Evolutionary conservation across 2,329 filamentous ascomycete species (phyloP).

Genomic region (Xylariaceae sp.): DNA sequence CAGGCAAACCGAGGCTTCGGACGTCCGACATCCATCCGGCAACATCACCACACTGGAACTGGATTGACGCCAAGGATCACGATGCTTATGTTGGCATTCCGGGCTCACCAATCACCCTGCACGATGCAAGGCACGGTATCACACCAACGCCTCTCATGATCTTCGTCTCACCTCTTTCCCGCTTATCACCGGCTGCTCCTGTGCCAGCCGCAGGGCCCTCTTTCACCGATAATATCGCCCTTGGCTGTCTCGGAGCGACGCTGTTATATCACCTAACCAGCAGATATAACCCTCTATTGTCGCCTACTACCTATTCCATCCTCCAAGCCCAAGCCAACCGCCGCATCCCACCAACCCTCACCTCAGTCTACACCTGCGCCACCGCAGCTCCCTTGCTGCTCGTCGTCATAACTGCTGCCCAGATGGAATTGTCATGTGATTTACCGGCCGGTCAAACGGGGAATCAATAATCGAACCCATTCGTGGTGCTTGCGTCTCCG

Average conservation of each 20-base stretch:
- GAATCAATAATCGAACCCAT: no score
- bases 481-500: no score
- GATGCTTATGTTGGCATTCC: constrained; percentile 6
- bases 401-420: neutral
- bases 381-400: neutral
- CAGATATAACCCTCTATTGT: neutral
- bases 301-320: no score
- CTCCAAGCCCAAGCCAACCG: neutral
- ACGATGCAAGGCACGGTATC: constrained; percentile 22
- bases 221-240: neutral
- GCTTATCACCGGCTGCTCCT: constrained; percentile 10
- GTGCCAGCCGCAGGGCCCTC: neutral
- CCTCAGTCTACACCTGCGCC: neutral
- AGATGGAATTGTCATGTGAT: neutral
- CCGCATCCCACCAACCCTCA: no score
- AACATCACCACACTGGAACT: neutral
- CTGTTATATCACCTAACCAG: neutral
- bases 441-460: neutral
- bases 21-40: neutral
- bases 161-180: constrained; percentile 7
- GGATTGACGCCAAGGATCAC: neutral
- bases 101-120: constrained; percentile 21
- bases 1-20: constrained; percentile 11
- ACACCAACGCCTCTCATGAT: constrained; percentile 17
- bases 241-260: constrained; percentile 1